A percentile compares a stretch with the other conserved stretches of the same genome.
phyloP scores from a whole-genome alignment of 2,329 filamentous ascomycete genomes.

The Coniosporium tulheliwenetii region DNA sequence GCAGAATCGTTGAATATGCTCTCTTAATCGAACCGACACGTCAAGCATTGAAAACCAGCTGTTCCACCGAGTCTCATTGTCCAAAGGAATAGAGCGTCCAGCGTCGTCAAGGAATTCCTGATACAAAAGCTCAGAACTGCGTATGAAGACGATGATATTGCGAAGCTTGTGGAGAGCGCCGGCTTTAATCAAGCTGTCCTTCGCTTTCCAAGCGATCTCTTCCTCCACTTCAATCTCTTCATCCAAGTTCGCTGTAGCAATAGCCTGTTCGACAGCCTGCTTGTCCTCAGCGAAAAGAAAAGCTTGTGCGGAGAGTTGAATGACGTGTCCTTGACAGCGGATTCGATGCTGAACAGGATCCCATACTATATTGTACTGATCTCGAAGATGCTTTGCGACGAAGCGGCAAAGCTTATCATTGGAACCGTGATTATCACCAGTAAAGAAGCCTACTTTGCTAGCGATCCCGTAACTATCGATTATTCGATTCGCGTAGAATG shows the following conservation, averaged over 20 bases:
- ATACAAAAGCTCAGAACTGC: not conserved
- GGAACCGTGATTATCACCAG: not conserved
- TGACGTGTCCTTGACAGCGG: too few relatives aligned
- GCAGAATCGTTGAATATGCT: too few relatives aligned
- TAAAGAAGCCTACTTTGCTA: too few relatives aligned
- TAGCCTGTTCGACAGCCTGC: not conserved
- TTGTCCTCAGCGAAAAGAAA: not conserved
- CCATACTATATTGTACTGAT: not conserved
- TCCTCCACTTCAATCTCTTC: not conserved
- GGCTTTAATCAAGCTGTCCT: not conserved
- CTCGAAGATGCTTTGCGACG: not conserved
- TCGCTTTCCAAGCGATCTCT: not conserved
- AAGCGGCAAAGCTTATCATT: conserved; percentile 1
- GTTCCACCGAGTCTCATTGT: too few relatives aligned
- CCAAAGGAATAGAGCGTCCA: not conserved
- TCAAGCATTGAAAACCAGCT: not conserved
- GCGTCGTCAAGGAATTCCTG: not conserved
- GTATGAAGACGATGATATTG: conserved; percentile 1
- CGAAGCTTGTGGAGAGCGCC: not conserved
- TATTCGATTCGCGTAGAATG: not conserved
- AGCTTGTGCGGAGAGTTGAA: not conserved
- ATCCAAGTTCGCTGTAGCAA: not conserved
- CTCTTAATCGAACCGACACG: not conserved
- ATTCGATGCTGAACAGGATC: not conserved
- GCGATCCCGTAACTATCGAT: not conserved